Percentiles rank a stretch among this genome's conserved stretches.
These are phyloP conservation scores for Ostreobium quekettii DNA, from an alignment of 139 green algal species.

Conservation along the genomic window DNA sequence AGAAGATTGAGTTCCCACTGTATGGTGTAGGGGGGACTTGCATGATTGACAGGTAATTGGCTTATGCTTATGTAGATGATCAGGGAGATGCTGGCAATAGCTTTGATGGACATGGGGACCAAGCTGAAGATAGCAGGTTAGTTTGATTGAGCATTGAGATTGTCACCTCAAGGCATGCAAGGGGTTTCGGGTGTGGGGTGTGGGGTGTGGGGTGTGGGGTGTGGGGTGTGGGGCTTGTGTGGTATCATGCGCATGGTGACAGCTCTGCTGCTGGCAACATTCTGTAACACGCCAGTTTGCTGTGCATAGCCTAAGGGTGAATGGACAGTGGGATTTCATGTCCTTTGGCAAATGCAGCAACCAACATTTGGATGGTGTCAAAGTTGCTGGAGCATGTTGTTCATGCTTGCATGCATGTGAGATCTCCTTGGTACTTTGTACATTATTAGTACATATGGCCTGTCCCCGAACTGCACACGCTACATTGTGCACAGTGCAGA, in stretches of 20 bases:
- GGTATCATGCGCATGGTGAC: not conserved
- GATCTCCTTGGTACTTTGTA: too few relatives aligned
- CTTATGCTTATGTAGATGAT: slow-evolving; percentile 4
- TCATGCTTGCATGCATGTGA: too few relatives aligned
- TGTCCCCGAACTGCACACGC: too few relatives aligned
- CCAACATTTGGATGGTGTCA: too few relatives aligned
- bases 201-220: too few relatives aligned
- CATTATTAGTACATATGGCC: too few relatives aligned
- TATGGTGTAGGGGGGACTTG: not conserved
- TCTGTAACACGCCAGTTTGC: not conserved
- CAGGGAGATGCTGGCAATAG: slow-evolving; percentile 52
- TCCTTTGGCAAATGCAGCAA: too few relatives aligned
- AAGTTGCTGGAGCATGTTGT: too few relatives aligned
- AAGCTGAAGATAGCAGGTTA: slow-evolving; percentile 51
- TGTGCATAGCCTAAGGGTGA: too few relatives aligned
- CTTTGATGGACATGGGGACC: slow-evolving; percentile 81
- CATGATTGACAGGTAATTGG: not conserved
- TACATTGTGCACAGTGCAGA: too few relatives aligned
- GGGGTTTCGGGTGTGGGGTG: not conserved
- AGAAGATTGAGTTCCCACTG: not conserved
- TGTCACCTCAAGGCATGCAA: not conserved
- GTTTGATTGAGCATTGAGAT: not conserved
- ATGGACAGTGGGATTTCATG: too few relatives aligned
- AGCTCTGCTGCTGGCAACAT: not conserved
- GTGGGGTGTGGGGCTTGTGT: slow-evolving; percentile 8